Conservation (phyloP, 768 basidiomycete genomes). For the Russula olivacea region DNA sequence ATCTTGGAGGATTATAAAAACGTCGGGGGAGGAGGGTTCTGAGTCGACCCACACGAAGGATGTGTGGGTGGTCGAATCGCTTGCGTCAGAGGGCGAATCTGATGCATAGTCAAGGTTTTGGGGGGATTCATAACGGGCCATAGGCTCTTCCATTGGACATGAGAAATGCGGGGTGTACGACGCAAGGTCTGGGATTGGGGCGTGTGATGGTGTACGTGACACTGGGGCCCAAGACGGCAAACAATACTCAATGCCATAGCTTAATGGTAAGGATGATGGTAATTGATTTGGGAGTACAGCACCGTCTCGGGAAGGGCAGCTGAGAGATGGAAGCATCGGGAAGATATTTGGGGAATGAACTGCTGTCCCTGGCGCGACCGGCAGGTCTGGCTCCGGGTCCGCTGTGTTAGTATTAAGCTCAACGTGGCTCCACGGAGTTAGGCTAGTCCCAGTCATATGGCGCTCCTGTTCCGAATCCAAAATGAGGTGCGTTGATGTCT, state of each 20-base stretch:
- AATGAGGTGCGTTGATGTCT: not conserved
- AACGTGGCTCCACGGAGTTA: not conserved
- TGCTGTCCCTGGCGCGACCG: not conserved
- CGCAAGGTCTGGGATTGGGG: not conserved
- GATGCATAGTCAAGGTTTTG: not conserved
- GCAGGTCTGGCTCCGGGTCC: not conserved
- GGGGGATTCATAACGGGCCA: not conserved
- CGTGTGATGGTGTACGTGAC: not conserved
- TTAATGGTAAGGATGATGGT: not conserved
- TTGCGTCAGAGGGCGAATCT: constrained; percentile 10
- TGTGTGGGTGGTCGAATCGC: not conserved
- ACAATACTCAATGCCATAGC: not conserved
- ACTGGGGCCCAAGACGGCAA: not conserved
- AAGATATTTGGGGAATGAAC: not conserved
- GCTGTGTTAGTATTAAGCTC: not conserved
- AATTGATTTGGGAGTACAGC: not conserved
- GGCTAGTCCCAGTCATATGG: not conserved
- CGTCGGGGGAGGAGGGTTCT: constrained; percentile 1
- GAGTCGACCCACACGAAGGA: constrained; percentile 1
- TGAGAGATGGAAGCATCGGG: not conserved
- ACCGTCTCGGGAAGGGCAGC: not conserved
- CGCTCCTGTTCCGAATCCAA: not conserved
- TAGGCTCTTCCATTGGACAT: not conserved
- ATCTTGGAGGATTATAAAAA: not conserved
- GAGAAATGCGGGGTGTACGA: not conserved